phyloP scores from a whole-genome alignment of 495 filamentous ascomycete species.

The Penicillium ucsense region DNA sequence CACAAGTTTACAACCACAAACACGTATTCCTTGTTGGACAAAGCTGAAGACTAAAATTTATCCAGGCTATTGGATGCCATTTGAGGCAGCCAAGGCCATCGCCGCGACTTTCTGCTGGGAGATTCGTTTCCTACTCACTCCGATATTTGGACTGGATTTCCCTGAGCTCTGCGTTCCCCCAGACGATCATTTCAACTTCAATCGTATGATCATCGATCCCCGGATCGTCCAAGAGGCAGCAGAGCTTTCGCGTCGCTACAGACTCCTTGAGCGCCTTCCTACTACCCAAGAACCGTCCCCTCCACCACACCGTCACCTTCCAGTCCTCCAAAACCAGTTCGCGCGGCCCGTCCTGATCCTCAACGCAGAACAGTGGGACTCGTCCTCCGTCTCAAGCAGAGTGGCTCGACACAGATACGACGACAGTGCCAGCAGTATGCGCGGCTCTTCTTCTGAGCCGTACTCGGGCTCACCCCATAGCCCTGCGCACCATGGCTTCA shows the following conservation, averaged over 20 bases:
- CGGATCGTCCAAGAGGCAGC: slow-evolving; percentile 48
- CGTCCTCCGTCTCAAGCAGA: background rate
- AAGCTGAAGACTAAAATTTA: background rate
- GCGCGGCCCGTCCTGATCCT: no score
- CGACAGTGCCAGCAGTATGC: slow-evolving; percentile 13
- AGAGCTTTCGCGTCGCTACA: slow-evolving; percentile 41
- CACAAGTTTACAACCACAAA: no score
- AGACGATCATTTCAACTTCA: slow-evolving; percentile 44
- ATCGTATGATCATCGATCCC: slow-evolving; percentile 57
- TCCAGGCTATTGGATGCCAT: slow-evolving; percentile 96
- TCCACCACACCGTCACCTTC: background rate
- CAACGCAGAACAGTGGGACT: no score
- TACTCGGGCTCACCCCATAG: slow-evolving; percentile 24
- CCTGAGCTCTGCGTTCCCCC: slow-evolving; percentile 57
- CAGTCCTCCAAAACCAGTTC: background rate
- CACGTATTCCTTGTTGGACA: background rate
- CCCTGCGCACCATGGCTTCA: slow-evolving; percentile 17
- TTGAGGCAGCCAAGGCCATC: slow-evolving; percentile 67
- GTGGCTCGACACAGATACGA: slow-evolving; percentile 9
- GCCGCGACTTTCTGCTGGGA: slow-evolving; percentile 79
- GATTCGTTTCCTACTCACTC: slow-evolving; percentile 76
- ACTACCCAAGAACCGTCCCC: background rate
- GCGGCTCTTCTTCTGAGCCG: slow-evolving; percentile 19
- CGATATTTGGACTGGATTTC: slow-evolving; percentile 79
- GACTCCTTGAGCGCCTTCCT: slow-evolving; percentile 18